A percentile compares a stretch with the other conserved stretches of the same genome.
These are phyloP conservation scores for Neostapfia colusana DNA, from an alignment of 176 grass and related monocot genomes.

Conservation along the genomic window DNA sequence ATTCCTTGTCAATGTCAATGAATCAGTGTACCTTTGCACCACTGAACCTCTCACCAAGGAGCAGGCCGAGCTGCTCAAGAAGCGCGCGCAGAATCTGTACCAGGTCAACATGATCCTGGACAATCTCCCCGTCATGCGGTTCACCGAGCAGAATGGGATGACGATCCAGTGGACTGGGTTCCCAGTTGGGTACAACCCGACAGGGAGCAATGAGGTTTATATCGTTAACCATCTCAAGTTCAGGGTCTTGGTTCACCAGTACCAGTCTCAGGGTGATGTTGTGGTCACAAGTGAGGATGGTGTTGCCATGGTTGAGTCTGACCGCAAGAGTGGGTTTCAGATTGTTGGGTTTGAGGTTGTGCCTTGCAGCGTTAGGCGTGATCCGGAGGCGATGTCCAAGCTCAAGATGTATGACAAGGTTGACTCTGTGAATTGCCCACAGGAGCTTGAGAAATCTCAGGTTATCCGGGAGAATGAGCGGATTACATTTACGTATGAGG, in stretches of 20 bases:
- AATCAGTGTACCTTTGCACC: conserved; percentile 75
- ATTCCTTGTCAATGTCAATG: conserved; percentile 57
- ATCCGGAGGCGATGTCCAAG: conserved; percentile 50
- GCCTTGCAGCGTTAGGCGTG: conserved; percentile 68
- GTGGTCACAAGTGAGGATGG: conserved; percentile 64
- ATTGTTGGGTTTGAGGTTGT: conserved; percentile 82
- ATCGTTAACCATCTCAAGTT: conserved; percentile 83
- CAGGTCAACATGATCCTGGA: conserved; percentile 88
- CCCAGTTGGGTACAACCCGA: conserved; percentile 57
- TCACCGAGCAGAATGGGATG: conserved; percentile 59
- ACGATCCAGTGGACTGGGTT: conserved; percentile 74
- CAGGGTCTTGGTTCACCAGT: conserved; percentile 68
- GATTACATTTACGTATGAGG: conserved; percentile 75
- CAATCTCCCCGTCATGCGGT: conserved; percentile 70
- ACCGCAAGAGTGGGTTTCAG: conserved; percentile 63
- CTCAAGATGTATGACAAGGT: conserved; percentile 64
- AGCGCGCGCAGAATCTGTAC: conserved; percentile 61
- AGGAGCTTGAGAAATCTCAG: conserved; percentile 67
- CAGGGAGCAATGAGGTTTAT: conserved; percentile 64
- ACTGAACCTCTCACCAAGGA: conserved; percentile 64
- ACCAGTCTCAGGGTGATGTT: conserved; percentile 54
- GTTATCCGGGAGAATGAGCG: conserved; percentile 55
- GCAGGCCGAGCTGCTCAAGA: conserved; percentile 65
- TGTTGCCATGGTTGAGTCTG: conserved; percentile 58
- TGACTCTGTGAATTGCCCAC: conserved; percentile 51